Base-by-base conservation (phyloP, 192 early-diverging fungal genomes). In the Umbelopsis sp. region DNA sequence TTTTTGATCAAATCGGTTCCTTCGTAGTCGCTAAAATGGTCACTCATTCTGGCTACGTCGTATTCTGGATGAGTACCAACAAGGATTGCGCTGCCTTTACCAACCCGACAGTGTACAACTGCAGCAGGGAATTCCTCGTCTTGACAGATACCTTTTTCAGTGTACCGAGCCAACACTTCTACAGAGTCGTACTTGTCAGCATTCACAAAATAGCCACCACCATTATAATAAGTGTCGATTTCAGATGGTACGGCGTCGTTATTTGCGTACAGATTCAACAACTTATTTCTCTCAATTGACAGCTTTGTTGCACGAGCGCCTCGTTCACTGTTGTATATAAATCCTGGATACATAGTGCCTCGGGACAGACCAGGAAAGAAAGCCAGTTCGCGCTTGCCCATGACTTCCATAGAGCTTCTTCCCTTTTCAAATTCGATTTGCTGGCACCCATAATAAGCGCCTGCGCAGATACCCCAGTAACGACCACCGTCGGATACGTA, bases 401-500 rank as follows among this genome's bases (percentile, higher is more conserved):
- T 73, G 6, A 97, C 92, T 71, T 91, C 84, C 52, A 90, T 78
- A 8, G 69, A 69, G 6, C 77, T 75, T 25, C 82, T 79, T 5
- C 86, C 90, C 0, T 81, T 76, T 80, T 97, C 92, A 82, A 98
- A 97, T 74, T 92, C 90, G 26, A 94, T 89, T 20, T 78, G 75
- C 6, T 74, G 77, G 31, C 84, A 82, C 6, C 84, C 93, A 77
- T 93, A 98, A 79, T 97, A 97, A 2, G 83, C 86, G 22, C 97
- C 98, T 0, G 94, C 95, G 66, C 98, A 97, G 9, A 99, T 89
- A 0, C 98, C 98, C 62, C 95, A 80, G 79, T 95, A 99, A 24
- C 85, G 80, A 2, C 98, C 98, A 52, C 96, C 96, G 21, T 65
- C 68, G 21, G 78, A 53, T 12, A 96, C 91, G 83, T 87, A 96